A percentile compares a stretch with the other conserved stretches of the same genome.
phyloP scores from a whole-genome alignment of 495 filamentous ascomycete genomes.

The Paragyromitra xinjiangensis region DNA sequence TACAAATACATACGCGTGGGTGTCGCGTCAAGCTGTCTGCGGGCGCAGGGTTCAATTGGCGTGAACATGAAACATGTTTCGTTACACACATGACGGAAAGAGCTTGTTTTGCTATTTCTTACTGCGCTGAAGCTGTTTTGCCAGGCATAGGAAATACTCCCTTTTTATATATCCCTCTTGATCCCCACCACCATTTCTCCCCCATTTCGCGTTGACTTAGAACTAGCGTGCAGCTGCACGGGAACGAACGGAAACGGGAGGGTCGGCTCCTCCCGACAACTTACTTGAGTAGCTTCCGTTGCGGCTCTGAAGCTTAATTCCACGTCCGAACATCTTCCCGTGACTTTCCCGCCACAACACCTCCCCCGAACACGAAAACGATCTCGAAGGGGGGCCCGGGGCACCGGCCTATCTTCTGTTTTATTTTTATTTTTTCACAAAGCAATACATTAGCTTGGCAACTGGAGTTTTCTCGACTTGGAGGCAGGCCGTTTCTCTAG shows the following conservation, averaged over 20 bases:
- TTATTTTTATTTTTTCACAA: background rate
- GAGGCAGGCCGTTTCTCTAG: conserved; percentile 19
- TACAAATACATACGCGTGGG: conserved; percentile 22
- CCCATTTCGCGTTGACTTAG: conserved; percentile 12
- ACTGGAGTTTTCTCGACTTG: background rate
- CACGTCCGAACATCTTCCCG: conserved; percentile 48
- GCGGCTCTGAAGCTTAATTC: conserved; percentile 56
- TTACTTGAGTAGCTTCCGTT: conserved; percentile 50
- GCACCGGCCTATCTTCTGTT: conserved; percentile 16
- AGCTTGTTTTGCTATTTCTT: conserved; percentile 36
- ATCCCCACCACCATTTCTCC: conserved; percentile 23
- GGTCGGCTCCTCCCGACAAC: conserved; percentile 50
- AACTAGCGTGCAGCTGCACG: conserved; percentile 47
- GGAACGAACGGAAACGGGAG: conserved; percentile 52
- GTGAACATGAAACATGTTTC: conserved; percentile 48
- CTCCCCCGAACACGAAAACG: conserved; percentile 38
- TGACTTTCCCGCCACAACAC: conserved; percentile 40
- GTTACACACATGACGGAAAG: conserved; percentile 38
- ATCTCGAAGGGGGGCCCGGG: conserved; percentile 28
- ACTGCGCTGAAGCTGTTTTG: conserved; percentile 21
- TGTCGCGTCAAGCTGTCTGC: conserved; percentile 33
- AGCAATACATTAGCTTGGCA: conserved; percentile 7
- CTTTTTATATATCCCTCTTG: conserved; percentile 27
- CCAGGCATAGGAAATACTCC: conserved; percentile 19
- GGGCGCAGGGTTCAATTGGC: conserved; percentile 13